Conservation (phyloP, 2,329 filamentous ascomycete species). For the Escovopsis sp. region DNA sequence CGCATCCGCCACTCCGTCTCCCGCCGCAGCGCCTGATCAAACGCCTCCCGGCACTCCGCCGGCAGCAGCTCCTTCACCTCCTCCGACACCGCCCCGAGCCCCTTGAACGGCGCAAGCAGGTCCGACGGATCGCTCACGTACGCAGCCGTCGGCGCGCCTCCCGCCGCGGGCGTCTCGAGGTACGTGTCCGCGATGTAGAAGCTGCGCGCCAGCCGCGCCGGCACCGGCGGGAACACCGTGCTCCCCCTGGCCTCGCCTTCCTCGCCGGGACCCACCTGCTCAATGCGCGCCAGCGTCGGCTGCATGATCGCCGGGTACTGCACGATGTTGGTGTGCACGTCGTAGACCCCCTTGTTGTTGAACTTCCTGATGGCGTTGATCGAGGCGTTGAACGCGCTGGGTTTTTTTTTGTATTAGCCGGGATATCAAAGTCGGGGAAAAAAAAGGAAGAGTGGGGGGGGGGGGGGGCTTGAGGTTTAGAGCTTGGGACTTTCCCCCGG, state of each 20-base stretch:
- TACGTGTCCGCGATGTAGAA: conserved; percentile 41
- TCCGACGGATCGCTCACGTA: conserved; percentile 28
- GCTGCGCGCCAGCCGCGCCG: conserved; percentile 37
- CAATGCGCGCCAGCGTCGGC: conserved; percentile 72
- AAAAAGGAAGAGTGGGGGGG: no score
- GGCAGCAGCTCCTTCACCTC: conserved; percentile 54
- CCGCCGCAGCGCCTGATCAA: conserved; percentile 48
- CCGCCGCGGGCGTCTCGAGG: conserved; percentile 35
- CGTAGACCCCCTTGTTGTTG: conserved; percentile 69
- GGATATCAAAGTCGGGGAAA: no score
- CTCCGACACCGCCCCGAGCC: conserved; percentile 47
- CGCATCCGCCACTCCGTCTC: conserved; percentile 59
- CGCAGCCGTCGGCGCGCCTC: conserved; percentile 31
- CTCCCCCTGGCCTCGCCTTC: conserved; percentile 15
- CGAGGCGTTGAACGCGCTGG: conserved; percentile 68
- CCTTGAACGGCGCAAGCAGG: conserved; percentile 39
- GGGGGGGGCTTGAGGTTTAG: not conserved
- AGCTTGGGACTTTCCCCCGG: not conserved
- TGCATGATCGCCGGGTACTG: conserved; percentile 82
- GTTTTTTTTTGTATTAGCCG: no score
- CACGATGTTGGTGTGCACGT: conserved; percentile 85
- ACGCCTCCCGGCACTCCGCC: conserved; percentile 55
- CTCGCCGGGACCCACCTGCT: conserved; percentile 44
- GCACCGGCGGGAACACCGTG: conserved; percentile 31
- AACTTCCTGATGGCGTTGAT: conserved; percentile 53